Conservation (phyloP, 306 rosid genomes). For the Lablab purpureus region DNA sequence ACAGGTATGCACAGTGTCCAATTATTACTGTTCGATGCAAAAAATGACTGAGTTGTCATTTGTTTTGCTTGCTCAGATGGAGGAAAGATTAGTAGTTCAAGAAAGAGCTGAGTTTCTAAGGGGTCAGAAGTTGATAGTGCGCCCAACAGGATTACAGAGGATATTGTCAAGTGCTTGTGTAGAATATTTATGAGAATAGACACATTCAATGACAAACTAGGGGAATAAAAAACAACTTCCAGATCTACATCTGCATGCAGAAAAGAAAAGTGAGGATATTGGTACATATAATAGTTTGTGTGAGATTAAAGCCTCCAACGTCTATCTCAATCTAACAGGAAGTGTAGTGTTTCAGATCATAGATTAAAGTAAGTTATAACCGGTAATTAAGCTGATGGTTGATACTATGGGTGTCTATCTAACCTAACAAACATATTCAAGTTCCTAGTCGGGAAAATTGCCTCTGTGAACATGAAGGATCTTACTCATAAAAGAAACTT, state of each 20-base stretch:
- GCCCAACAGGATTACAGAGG: conserved; percentile 81
- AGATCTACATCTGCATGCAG: conserved; percentile 39
- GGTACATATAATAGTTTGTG: conserved; percentile 65
- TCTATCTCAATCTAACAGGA: conserved; percentile 64
- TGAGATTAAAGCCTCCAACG: conserved; percentile 59
- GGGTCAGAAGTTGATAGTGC: conserved; percentile 54
- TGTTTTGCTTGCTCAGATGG: conserved; percentile 60
- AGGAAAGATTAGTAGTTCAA: conserved; percentile 60
- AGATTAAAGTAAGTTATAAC: conserved; percentile 66
- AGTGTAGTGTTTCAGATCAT: conserved; percentile 59
- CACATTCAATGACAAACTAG: conserved; percentile 61
- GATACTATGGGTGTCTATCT: neutral
- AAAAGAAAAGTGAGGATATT: conserved; percentile 55
- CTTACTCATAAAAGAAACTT: conserved; percentile 68
- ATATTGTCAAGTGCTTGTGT: conserved; percentile 77
- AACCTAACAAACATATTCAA: conserved; percentile 43
- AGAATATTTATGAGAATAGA: conserved; percentile 68
- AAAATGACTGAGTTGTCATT: conserved; percentile 32
- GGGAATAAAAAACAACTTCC: conserved; percentile 39
- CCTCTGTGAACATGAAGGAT: conserved; percentile 67
- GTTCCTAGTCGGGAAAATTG: conserved; percentile 64
- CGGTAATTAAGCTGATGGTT: neutral
- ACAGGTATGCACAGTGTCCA: conserved; percentile 57
- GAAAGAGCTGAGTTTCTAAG: conserved; percentile 66
- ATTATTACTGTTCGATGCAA: conserved; percentile 22